Conservation (phyloP, 257 asterid genomes). For the Capsicum pubescens region DNA sequence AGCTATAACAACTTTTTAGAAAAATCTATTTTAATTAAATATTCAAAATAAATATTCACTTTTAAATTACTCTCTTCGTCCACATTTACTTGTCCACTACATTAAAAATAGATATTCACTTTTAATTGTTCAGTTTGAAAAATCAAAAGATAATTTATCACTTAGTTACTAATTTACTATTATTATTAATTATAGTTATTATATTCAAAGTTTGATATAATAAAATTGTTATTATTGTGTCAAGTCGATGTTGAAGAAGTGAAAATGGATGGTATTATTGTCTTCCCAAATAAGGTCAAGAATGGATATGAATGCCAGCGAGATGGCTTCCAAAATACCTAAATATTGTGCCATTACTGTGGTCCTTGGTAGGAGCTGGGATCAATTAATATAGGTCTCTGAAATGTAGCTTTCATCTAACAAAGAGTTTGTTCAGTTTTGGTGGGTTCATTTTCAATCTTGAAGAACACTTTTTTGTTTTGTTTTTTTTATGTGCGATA, state of each 20-base stretch:
- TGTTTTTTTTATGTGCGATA: background rate
- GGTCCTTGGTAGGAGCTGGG: constrained; percentile 5
- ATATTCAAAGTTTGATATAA: too few species aligned
- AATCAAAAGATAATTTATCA: too few species aligned
- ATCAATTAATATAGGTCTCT: background rate
- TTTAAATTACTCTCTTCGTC: background rate
- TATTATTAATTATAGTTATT: too few species aligned
- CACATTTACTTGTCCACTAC: background rate
- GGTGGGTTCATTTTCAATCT: background rate
- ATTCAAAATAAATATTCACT: too few species aligned
- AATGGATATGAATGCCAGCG: constrained; percentile 1
- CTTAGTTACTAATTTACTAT: too few species aligned
- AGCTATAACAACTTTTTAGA: too few species aligned
- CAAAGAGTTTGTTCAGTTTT: constrained; percentile 9
- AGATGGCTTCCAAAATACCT: constrained; percentile 19
- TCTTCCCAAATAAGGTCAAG: background rate
- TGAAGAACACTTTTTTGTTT: background rate
- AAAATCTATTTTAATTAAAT: too few species aligned
- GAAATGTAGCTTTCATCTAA: constrained; percentile 22
- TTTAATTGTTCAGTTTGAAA: too few species aligned
- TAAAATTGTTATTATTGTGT: too few species aligned
- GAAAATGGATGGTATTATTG: background rate
- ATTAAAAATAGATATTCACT: too few species aligned
- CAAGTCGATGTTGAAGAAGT: background rate
- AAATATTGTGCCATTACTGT: background rate